Conservation (phyloP, 2,329 filamentous ascomycete genomes). For the Cladosporium sp. region DNA sequence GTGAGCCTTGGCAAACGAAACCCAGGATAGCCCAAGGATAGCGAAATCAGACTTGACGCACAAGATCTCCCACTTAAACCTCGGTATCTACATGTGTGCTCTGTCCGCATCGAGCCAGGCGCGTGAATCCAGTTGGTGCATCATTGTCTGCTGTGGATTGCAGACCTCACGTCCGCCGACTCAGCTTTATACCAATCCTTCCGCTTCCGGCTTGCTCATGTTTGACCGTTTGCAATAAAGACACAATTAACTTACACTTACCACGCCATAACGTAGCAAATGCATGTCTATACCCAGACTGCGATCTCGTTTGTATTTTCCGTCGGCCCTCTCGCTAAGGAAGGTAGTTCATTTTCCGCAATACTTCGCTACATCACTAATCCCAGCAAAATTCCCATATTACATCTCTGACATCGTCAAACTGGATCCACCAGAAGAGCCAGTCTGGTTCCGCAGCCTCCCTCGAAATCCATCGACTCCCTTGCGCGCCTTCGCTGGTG, state of each 20-base stretch:
- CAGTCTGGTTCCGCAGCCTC: conserved; percentile 28
- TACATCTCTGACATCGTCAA: conserved; percentile 10
- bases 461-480: conserved; percentile 19
- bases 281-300: neutral
- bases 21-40: too few relatives aligned
- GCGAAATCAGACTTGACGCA: neutral
- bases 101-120: too few relatives aligned
- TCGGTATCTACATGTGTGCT: too few relatives aligned
- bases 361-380: too few relatives aligned
- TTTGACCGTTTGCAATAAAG: conserved; percentile 25
- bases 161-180: too few relatives aligned
- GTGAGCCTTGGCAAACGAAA: neutral
- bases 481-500: conserved; percentile 8
- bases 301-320: neutral
- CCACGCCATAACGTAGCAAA: neutral
- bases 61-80: neutral
- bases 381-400: too few relatives aligned
- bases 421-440: conserved; percentile 28
- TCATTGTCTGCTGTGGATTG: neutral
- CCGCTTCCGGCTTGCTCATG: conserved; percentile 16
- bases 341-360: too few relatives aligned
- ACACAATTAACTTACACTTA: conserved; percentile 15
- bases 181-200: neutral
- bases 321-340: neutral
- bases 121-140: too few relatives aligned